Evolutionary conservation across 2,329 filamentous ascomycete genomes (phyloP).

Genomic region (Aspergillus fumigatus): DNA sequence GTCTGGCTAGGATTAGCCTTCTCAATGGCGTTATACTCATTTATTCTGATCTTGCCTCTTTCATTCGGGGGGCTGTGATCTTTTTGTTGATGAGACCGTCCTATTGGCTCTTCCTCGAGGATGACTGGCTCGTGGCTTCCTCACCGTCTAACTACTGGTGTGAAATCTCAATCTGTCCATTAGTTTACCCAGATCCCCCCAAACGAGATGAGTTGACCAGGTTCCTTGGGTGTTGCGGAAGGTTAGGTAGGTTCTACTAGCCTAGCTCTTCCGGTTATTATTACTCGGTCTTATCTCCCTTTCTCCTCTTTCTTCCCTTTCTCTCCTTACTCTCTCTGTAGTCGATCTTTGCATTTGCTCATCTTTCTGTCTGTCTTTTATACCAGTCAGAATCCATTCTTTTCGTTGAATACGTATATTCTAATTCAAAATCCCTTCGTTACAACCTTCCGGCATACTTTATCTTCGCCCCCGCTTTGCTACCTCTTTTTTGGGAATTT

Average conservation of each 20-base stretch:
- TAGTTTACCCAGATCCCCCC: too few relatives aligned
- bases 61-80: background rate
- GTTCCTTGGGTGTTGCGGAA: background rate
- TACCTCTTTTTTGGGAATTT: background rate
- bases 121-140: background rate
- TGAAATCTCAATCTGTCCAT: background rate
- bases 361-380: background rate
- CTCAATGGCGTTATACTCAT: background rate
- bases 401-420: background rate
- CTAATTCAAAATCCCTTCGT: background rate
- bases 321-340: background rate
- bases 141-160: background rate
- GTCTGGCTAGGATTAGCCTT: background rate
- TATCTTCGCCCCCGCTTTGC: background rate
- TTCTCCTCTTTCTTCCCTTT: background rate
- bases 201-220: background rate
- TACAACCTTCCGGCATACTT: background rate
- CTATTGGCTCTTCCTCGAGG: background rate
- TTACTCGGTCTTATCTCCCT: background rate
- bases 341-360: background rate
- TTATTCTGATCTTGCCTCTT: background rate
- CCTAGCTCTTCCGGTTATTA: background rate
- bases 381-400: conserved; percentile 1
- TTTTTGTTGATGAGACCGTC: background rate
- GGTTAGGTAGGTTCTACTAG: background rate